Evolutionary conservation across 2,329 filamentous ascomycete species (phyloP).

Genomic region (Alternaria brassicae): DNA sequence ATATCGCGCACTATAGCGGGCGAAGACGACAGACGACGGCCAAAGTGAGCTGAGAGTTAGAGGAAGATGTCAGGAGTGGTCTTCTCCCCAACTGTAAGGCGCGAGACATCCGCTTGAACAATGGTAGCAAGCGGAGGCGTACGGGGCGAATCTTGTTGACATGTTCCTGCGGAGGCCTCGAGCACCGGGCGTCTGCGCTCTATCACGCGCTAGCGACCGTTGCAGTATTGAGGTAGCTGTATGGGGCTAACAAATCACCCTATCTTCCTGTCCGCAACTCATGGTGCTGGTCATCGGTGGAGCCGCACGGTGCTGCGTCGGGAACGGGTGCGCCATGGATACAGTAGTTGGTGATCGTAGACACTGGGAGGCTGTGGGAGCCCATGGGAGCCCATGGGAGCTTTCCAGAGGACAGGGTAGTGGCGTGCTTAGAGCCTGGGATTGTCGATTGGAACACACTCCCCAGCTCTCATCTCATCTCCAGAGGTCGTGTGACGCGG

Average conservation of each 20-base stretch:
- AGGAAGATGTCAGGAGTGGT: slow-evolving; percentile 10
- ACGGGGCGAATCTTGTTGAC: slow-evolving; percentile 4
- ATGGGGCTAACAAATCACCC: slow-evolving; percentile 15
- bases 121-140: slow-evolving; percentile 12
- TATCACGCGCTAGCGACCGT: slow-evolving; percentile 29
- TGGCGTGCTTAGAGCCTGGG: background rate
- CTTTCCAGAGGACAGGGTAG: background rate
- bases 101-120: background rate
- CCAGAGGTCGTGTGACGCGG: background rate
- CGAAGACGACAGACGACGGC: background rate
- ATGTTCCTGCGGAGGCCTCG: slow-evolving; percentile 7
- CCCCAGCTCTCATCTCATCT: background rate
- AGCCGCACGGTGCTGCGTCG: slow-evolving; percentile 18
- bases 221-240: slow-evolving; percentile 15
- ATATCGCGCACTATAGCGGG: slow-evolving; percentile 9
- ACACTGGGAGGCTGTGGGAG: no score
- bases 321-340: slow-evolving; percentile 19
- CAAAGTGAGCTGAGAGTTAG: background rate
- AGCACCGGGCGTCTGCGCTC: slow-evolving; percentile 26
- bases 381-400: background rate
- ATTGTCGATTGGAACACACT: background rate
- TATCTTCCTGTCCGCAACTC: slow-evolving; percentile 8
- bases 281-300: slow-evolving; percentile 3
- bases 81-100: background rate
- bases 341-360: slow-evolving; percentile 4